Percentiles rank a stretch among this genome's conserved stretches.
Evolutionary conservation across 345 rosid species (phyloP).

Genomic region (Salix koriyanagi): DNA sequence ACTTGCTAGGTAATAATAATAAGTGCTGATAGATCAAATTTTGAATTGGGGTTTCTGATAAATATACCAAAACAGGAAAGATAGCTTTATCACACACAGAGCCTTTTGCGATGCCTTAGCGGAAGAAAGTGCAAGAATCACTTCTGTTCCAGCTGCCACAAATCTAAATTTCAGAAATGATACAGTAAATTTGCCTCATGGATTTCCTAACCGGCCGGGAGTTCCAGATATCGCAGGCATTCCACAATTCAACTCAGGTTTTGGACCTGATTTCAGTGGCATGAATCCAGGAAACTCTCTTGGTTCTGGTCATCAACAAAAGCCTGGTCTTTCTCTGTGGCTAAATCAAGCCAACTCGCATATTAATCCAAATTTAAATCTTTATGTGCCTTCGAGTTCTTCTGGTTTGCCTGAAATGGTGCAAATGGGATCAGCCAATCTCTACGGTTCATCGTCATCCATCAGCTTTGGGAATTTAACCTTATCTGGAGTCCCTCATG

Average conservation of each 20-base stretch:
- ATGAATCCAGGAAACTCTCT: conserved; percentile 33
- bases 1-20: background rate
- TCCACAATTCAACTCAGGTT: conserved; percentile 47
- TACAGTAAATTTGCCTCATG: conserved; percentile 44
- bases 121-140: conserved; percentile 70
- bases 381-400: conserved; percentile 17
- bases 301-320: conserved; percentile 23
- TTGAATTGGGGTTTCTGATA: conserved; percentile 8
- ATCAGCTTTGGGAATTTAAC: conserved; percentile 44
- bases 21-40: background rate
- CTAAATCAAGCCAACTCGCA: conserved; percentile 19
- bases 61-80: conserved; percentile 51
- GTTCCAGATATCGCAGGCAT: conserved; percentile 42
- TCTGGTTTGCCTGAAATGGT: conserved; percentile 57
- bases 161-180: conserved; percentile 60
- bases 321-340: conserved; percentile 26
- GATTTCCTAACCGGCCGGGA: conserved; percentile 37
- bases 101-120: conserved; percentile 93
- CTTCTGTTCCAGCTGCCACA: conserved; percentile 36
- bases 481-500: conserved; percentile 44
- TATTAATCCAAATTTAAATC: conserved; percentile 9
- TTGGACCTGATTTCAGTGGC: conserved; percentile 41
- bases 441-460: conserved; percentile 49
- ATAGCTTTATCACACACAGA: conserved; percentile 90
- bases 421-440: conserved; percentile 45